A percentile compares a stretch with the other conserved stretches of the same genome.
These are phyloP conservation scores for Epichloe sylvatica DNA, from an alignment of 2,329 filamentous ascomycete genomes.

Conservation along the genomic window DNA sequence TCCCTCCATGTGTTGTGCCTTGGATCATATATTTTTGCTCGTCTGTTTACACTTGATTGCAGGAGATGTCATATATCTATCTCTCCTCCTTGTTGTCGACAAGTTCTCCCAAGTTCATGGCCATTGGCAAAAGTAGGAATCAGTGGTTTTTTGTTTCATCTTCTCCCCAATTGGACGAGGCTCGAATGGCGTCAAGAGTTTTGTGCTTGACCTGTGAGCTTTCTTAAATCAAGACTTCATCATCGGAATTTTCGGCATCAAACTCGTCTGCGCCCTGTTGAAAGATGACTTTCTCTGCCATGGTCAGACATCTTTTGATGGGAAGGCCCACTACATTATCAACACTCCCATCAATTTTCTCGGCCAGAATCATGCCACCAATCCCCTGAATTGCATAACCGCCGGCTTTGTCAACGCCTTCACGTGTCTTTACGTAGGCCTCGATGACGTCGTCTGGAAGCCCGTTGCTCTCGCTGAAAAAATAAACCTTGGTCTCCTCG, in stretches of 20 bases:
- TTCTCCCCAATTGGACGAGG: background rate
- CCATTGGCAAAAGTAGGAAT: background rate
- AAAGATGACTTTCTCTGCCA: slow-evolving; percentile 81
- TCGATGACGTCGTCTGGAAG: slow-evolving; percentile 68
- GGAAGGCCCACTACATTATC: slow-evolving; percentile 94
- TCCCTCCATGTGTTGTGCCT: background rate
- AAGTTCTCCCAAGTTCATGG: background rate
- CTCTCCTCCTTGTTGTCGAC: background rate
- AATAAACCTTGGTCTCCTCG: slow-evolving; percentile 85
- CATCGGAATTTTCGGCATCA: slow-evolving; percentile 33
- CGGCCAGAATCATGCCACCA: slow-evolving; percentile 72
- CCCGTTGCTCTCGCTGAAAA: slow-evolving; percentile 54
- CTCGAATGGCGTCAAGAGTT: background rate
- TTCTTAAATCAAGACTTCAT: slow-evolving; percentile 14
- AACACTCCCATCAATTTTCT: slow-evolving; percentile 75
- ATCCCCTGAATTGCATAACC: slow-evolving; percentile 90
- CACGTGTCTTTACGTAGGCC: slow-evolving; percentile 65
- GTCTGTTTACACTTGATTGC: background rate
- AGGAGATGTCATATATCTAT: background rate
- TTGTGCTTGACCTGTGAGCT: background rate
- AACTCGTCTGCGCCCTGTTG: slow-evolving; percentile 53
- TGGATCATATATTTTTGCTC: background rate
- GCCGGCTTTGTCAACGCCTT: slow-evolving; percentile 91
- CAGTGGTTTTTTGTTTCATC: background rate
- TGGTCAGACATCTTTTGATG: slow-evolving; percentile 57